Base-by-base conservation (phyloP, 2,329 filamentous ascomycete species). In the Aspergillus tubingensis region DNA sequence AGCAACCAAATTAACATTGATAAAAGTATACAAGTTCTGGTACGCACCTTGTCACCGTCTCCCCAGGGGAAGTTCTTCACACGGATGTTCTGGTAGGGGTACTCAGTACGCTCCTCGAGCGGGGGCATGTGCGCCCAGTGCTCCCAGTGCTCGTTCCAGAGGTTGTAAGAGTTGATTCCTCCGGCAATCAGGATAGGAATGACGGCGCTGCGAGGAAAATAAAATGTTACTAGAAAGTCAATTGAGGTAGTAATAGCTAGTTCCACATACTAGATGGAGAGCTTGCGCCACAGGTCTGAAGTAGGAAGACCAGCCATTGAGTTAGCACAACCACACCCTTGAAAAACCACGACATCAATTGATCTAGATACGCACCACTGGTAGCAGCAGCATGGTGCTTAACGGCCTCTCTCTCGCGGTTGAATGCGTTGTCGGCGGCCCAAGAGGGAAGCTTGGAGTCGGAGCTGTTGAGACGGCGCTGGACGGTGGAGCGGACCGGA, bases 111-210 rank as follows among this genome's bases (percentile, higher is more conserved):
- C 83, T 99, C 95, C 84, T 96, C 92, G 70, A 94, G 84, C 68
- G 95, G 91, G 62, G 90, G 87, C 79, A 91, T 81, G 82, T 98
- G 94, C 56, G 79, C 81, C 87, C 90, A 92, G 85, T 99, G 95
- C 81, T 96, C 91, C 94, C 94, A 98, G 82, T 99, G 95, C 83
- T 96, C 91, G 73, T 86, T 88, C 92, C 92, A 99, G 65, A 96
- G 88, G 75, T 88, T 88, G 79, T 90, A 96, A 72, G 93, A 93
- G 79, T 99, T 99, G 80, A 88, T 82, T 68, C 81, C 77, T 62
- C 90, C 88, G 68, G 92, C 81, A 68, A 89, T 80, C 60, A 98
- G 82, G 77, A 80, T 83, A 59, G 94, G 93, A 67, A 90, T 81
- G 68, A 91, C 87, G 74, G 84, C 88, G 80, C 93, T 96, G 76